phyloP scores from a whole-genome alignment of 2,329 filamentous ascomycete species.

The Fusarium foetens region DNA sequence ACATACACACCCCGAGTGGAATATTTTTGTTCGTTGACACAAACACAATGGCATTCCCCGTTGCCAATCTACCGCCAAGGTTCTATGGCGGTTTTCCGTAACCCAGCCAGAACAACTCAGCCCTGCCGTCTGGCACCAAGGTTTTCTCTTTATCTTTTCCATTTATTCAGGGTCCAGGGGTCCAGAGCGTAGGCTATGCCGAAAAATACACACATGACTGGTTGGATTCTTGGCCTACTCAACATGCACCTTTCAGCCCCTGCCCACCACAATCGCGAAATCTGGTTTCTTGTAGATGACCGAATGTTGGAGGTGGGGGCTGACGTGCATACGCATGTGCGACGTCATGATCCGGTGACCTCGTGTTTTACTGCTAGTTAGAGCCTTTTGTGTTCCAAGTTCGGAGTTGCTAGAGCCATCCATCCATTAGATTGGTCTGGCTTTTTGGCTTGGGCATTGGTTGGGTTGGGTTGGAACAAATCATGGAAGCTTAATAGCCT shows the following conservation, averaged over 20 bases:
- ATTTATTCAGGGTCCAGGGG: constrained; percentile 37
- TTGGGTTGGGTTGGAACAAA: constrained; percentile 24
- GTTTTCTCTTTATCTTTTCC: background rate
- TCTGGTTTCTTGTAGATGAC: constrained; percentile 38
- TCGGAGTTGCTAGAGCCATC: constrained; percentile 2
- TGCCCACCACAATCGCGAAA: constrained; percentile 25
- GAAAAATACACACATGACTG: constrained; percentile 18
- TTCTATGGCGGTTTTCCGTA: constrained; percentile 10
- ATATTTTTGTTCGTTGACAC: background rate
- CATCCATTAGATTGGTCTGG: constrained; percentile 7
- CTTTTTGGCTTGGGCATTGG: constrained; percentile 27
- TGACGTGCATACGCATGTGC: constrained; percentile 43
- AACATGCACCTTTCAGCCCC: constrained; percentile 11
- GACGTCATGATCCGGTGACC: constrained; percentile 41
- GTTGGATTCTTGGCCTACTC: background rate
- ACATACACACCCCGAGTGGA: background rate
- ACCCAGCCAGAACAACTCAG: constrained; percentile 33
- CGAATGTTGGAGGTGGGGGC: constrained; percentile 24
- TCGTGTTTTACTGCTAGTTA: constrained; percentile 7
- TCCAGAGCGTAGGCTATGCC: constrained; percentile 16
- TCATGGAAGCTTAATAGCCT: constrained; percentile 26
- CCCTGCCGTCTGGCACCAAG: constrained; percentile 27
- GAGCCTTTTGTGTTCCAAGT: constrained; percentile 13
- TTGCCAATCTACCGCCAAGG: constrained; percentile 12
- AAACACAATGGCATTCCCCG: background rate